Conservation (phyloP, 78 protist genomes). For the Creolimax fragrantissima region DNA sequence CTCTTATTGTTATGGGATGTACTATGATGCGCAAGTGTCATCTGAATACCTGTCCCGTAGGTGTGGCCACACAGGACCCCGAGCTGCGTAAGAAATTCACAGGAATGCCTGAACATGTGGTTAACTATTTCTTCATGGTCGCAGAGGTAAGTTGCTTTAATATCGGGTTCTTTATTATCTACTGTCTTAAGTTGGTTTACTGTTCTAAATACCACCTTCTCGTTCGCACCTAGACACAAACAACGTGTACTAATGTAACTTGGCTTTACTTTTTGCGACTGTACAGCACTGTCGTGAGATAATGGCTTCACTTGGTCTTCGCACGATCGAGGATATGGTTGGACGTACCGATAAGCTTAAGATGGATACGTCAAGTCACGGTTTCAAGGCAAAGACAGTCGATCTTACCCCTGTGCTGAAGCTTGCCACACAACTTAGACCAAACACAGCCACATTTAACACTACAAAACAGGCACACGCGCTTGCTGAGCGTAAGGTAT, state of each 20-base stretch:
- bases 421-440: background rate
- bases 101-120: slow-evolving; percentile 68
- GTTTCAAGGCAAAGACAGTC: background rate
- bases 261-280: too few relatives aligned
- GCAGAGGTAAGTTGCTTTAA: too few relatives aligned
- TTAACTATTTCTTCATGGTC: slow-evolving; percentile 65
- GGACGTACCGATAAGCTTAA: slow-evolving; percentile 66
- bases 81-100: slow-evolving; percentile 63
- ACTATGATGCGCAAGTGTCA: slow-evolving; percentile 86
- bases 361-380: background rate
- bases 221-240: too few relatives aligned
- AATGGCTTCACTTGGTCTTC: slow-evolving; percentile 65
- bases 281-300: slow-evolving; percentile 57
- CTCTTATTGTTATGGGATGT: slow-evolving; percentile 78
- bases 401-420: slow-evolving; percentile 20
- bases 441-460: slow-evolving; percentile 3
- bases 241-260: too few relatives aligned
- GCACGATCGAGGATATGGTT: slow-evolving; percentile 48
- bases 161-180: too few relatives aligned
- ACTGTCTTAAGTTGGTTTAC: too few relatives aligned
- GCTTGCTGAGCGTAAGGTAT: slow-evolving; percentile 16
- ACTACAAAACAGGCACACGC: background rate
- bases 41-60: slow-evolving; percentile 85
- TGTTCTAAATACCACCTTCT: too few relatives aligned
- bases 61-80: slow-evolving; percentile 83